These are phyloP conservation scores for Pythium apleroticum DNA, from an alignment of 352 stramenopile species.

Conservation along the genomic window DNA sequence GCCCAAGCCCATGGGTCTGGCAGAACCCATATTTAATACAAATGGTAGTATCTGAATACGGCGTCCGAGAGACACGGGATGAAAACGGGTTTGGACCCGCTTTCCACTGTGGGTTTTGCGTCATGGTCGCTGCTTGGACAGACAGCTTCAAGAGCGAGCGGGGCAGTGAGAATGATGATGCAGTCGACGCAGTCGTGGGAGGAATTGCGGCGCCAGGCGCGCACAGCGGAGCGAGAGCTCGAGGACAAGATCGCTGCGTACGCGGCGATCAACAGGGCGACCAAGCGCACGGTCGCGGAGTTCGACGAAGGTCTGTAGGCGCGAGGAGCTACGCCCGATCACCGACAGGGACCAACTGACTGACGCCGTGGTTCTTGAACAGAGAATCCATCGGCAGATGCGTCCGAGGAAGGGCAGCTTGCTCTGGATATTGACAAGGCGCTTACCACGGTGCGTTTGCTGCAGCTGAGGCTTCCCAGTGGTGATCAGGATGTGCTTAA, in stretches of 20 bases:
- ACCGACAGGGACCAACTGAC: no score
- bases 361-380: neutral
- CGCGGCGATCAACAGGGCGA: slow-evolving; percentile 53
- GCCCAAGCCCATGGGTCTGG: slow-evolving; percentile 19
- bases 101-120: neutral
- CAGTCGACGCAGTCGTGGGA: slow-evolving; percentile 70
- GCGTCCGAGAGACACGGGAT: no score
- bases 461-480: neutral
- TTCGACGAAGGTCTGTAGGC: slow-evolving; percentile 65
- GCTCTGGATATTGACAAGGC: slow-evolving; percentile 79
- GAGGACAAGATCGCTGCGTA: slow-evolving; percentile 84
- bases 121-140: neutral
- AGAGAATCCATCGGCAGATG: slow-evolving; percentile 70
- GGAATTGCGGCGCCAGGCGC: slow-evolving; percentile 65
- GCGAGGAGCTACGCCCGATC: neutral
- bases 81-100: slow-evolving; percentile 13
- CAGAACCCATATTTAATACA: slow-evolving; percentile 10
- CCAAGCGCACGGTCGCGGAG: slow-evolving; percentile 32
- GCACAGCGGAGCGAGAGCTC: slow-evolving; percentile 68
- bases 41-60: no score
- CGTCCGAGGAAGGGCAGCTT: slow-evolving; percentile 60
- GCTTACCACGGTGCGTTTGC: slow-evolving; percentile 47
- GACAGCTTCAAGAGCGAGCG: slow-evolving; percentile 20
- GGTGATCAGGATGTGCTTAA: neutral
- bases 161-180: slow-evolving; percentile 45